Conservation (phyloP, 2,329 filamentous ascomycete species). For the Botrytis deweyae region DNA sequence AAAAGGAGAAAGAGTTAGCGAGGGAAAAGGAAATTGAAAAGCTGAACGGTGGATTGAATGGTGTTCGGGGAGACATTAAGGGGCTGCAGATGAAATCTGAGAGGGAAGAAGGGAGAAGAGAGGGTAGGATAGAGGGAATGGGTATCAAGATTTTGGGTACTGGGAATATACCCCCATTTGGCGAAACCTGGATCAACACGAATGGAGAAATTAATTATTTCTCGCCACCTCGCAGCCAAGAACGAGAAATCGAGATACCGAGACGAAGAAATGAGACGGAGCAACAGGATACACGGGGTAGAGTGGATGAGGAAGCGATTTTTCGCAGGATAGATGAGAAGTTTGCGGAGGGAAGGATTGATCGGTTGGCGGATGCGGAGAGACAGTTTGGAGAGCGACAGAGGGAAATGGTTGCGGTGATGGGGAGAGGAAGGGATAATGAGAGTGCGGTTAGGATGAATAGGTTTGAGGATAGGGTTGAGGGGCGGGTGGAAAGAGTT, state of each 20-base stretch:
- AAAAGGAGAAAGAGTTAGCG: not conserved
- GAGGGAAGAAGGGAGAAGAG: conserved; percentile 3
- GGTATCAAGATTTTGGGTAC: not conserved
- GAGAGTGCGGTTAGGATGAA: not conserved
- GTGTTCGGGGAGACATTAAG: not conserved
- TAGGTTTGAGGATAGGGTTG: conserved; percentile 5
- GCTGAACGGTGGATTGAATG: conserved; percentile 4
- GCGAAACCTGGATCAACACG: not conserved
- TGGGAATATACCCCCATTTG: not conserved
- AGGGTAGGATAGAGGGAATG: not conserved
- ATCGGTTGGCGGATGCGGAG: not conserved
- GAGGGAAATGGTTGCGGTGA: not conserved
- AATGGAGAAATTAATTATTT: not conserved
- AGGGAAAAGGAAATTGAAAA: not conserved
- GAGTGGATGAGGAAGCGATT: not conserved
- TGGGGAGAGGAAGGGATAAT: not conserved
- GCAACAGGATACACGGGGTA: not conserved
- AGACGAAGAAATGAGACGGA: not conserved
- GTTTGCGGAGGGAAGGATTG: not conserved
- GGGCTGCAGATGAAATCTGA: not conserved
- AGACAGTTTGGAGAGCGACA: not conserved
- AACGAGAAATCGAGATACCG: not conserved
- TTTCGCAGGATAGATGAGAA: not conserved
- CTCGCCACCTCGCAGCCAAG: not conserved
- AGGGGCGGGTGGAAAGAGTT: not conserved